phyloP scores from a whole-genome alignment of 139 green algal genomes.

The Auxenochlorella pyrenoidosa region DNA sequence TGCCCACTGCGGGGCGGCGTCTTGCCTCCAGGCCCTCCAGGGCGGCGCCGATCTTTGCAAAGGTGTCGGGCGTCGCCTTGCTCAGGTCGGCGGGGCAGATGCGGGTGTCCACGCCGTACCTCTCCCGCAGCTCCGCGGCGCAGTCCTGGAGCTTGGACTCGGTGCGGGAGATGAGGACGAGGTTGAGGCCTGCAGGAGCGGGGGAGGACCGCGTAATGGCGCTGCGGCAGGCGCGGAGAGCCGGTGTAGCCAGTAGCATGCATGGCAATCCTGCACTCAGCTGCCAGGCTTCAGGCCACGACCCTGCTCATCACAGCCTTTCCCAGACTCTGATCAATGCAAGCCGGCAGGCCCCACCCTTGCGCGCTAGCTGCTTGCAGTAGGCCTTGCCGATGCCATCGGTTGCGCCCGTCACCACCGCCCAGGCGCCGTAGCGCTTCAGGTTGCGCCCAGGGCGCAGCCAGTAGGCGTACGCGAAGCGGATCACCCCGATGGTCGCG shows the following conservation, averaged over 20 bases:
- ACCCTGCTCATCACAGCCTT: no score
- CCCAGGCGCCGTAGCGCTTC: slow-evolving; percentile 59
- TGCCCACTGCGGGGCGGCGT: not conserved
- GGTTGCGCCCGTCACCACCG: slow-evolving; percentile 83
- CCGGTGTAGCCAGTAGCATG: no score
- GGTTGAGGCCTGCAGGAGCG: slow-evolving; percentile 63
- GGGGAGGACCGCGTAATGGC: no score
- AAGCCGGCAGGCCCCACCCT: not conserved
- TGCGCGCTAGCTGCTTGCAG: slow-evolving; percentile 57
- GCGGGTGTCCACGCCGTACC: slow-evolving; percentile 63
- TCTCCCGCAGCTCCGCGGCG: slow-evolving; percentile 53
- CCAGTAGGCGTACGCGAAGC: slow-evolving; percentile 57
- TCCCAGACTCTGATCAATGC: no score
- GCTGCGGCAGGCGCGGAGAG: no score
- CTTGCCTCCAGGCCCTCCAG: slow-evolving; percentile 55
- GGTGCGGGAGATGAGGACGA: slow-evolving; percentile 81
- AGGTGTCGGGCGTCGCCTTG: slow-evolving; percentile 33
- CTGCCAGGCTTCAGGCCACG: no score
- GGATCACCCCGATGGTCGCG: not conserved
- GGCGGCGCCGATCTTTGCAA: slow-evolving; percentile 23
- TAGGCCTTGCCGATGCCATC: slow-evolving; percentile 87
- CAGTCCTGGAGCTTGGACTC: slow-evolving; percentile 67
- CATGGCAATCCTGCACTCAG: no score
- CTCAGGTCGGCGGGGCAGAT: slow-evolving; percentile 59
- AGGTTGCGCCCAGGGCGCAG: slow-evolving; percentile 70